These are phyloP conservation scores for Populus davidiana DNA, from an alignment of 345 rosid species.

Conservation along the genomic window DNA sequence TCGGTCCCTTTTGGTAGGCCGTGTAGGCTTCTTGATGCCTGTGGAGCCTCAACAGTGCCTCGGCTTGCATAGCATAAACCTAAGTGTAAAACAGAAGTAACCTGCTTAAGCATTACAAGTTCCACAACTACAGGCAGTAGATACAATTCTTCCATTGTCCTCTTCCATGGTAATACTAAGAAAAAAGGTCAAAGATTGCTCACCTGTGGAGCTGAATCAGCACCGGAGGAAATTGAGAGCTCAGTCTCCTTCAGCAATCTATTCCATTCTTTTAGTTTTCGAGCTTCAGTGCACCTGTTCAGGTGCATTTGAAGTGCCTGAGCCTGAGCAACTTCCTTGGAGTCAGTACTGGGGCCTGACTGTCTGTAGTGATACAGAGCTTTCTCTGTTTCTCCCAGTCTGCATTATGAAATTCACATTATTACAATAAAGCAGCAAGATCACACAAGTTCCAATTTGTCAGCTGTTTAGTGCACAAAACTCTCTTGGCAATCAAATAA, in stretches of 20 bases:
- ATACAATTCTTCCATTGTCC: neutral
- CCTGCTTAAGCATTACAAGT: neutral
- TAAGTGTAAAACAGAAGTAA: slow-evolving; percentile 6
- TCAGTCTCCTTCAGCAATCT: slow-evolving; percentile 45
- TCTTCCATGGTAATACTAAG: neutral
- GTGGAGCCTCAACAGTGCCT: slow-evolving; percentile 53
- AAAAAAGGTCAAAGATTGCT: neutral
- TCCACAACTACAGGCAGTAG: neutral
- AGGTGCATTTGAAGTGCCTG: slow-evolving; percentile 42
- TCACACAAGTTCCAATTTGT: neutral
- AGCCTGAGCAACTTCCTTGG: slow-evolving; percentile 43
- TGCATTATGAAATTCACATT: slow-evolving; percentile 20
- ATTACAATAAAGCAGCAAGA: neutral
- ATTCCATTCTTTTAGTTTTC: slow-evolving; percentile 48
- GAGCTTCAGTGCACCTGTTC: slow-evolving; percentile 40
- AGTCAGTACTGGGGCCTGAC: slow-evolving; percentile 33
- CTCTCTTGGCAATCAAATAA: neutral
- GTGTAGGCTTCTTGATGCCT: slow-evolving; percentile 58
- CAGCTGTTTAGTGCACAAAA: neutral
- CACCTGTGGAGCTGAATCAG: slow-evolving; percentile 61
- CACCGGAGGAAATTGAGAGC: slow-evolving; percentile 47
- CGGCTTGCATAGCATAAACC: slow-evolving; percentile 61
- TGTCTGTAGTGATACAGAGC: slow-evolving; percentile 52
- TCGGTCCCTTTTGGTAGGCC: slow-evolving; percentile 44
- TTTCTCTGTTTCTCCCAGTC: slow-evolving; percentile 65